Evolutionary conservation across 2,329 filamentous ascomycete genomes (phyloP), one percentile per base, ranked within the genome.

Genomic region (Leptosphaerulina australis): DNA sequence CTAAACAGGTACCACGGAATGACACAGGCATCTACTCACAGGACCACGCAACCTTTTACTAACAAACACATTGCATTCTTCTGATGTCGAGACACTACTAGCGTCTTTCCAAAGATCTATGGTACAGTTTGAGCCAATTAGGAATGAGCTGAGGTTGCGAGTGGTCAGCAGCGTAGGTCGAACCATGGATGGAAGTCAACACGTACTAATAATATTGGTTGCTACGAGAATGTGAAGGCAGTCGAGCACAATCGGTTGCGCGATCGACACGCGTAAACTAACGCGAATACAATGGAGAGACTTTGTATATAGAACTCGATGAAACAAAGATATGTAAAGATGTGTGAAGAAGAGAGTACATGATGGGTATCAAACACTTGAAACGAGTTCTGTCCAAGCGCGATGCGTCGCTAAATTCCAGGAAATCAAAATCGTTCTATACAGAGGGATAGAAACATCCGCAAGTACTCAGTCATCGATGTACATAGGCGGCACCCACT

Each of bases 401-500:
- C 7, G n/a, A 56, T 40, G 44, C 36, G 21, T 47, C 39, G 49
- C 41, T 44, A 28, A 56, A 22, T 29, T 41, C 26, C 33, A 47
- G 53, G 18, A 31, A 44, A 28, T 8, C 17, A 38, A 38, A 20
- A 35, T 25, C 36, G n/a, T 33, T 34, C 21, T 38, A 28, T 29
- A 45, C 34, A 50, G 36, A n/a, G 1, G 6, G n/a, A 17, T 3
- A 43, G 35, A 5, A 24, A 28, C 29, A 43, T 20, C n/a, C 0
- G 15, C 25, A 31, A 44, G 17, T 14, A 3, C 15, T 44, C 31
- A 71, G 26, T 72, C 69, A 25, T 70, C 72, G 26, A 68, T 70
- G 59, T 68, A 73, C 40, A 63, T 69, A 6, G 58, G 53, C 3
- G 84, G 84, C 59, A 82, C 82, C 85, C 86, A 89, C 68, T 88